Conservation (phyloP, 2,329 filamentous ascomycete species). For the Fusarium tanahbumbuense region DNA sequence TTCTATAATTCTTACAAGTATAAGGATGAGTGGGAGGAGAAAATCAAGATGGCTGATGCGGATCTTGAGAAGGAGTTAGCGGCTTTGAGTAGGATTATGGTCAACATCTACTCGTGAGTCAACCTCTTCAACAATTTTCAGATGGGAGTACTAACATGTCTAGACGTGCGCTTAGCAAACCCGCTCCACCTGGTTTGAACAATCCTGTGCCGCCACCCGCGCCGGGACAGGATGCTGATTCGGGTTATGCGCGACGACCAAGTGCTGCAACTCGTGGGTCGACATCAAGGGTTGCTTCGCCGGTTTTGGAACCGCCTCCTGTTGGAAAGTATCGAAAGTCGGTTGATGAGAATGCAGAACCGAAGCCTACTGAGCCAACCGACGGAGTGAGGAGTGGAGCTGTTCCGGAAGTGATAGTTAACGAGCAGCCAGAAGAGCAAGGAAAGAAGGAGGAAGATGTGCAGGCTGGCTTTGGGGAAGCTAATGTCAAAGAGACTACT, state of each 20-base stretch:
- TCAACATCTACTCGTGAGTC: constrained; percentile 53
- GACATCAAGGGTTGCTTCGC: constrained; percentile 7
- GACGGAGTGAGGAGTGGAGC: not conserved
- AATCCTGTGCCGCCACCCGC: constrained; percentile 30
- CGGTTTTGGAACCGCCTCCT: constrained; percentile 29
- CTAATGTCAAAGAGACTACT: not conserved
- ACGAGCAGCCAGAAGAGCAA: not conserved
- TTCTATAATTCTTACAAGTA: constrained; percentile 52
- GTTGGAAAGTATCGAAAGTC: constrained; percentile 14
- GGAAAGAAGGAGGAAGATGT: not conserved
- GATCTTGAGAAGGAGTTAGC: constrained; percentile 48
- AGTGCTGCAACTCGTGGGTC: not conserved
- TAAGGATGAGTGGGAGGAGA: constrained; percentile 49
- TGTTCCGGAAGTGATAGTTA: accelerated
- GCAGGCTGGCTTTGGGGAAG: not conserved
- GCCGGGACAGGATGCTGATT: constrained; percentile 5
- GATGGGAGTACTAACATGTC: no score
- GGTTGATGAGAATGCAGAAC: not conserved
- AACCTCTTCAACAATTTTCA: no score
- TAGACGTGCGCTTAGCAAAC: constrained; percentile 49
- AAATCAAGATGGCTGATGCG: constrained; percentile 47
- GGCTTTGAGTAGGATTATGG: constrained; percentile 47
- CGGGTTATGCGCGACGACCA: not conserved
- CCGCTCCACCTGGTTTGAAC: constrained; percentile 35
- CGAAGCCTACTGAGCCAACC: not conserved